Conservation (phyloP, 2,329 filamentous ascomycete genomes). For the Fusarium chlamydosporum region DNA sequence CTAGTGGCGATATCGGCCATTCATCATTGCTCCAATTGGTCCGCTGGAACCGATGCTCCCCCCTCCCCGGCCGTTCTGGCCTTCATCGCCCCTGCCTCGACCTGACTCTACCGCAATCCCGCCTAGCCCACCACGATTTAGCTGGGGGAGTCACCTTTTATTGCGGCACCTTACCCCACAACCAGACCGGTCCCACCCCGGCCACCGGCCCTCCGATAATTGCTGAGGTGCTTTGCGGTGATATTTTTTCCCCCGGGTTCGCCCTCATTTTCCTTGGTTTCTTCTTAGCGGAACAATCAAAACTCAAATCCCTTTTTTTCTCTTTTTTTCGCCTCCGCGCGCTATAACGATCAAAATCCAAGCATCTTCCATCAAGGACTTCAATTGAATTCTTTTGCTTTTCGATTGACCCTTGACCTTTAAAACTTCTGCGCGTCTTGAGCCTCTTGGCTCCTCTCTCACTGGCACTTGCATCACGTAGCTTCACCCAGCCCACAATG, state of each 20-base stretch:
- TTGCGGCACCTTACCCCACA: slow-evolving; percentile 41
- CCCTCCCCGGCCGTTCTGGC: slow-evolving; percentile 27
- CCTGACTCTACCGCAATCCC: slow-evolving; percentile 14
- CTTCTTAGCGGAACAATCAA: slow-evolving; percentile 21
- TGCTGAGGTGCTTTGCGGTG: slow-evolving; percentile 10
- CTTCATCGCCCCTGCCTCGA: slow-evolving; percentile 29
- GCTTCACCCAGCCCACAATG: slow-evolving; percentile 31
- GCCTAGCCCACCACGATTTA: slow-evolving; percentile 9
- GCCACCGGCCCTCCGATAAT: slow-evolving; percentile 42
- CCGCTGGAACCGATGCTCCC: slow-evolving; percentile 11
- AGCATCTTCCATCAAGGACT: neutral
- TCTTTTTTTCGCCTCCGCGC: slow-evolving; percentile 29
- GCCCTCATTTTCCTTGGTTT: slow-evolving; percentile 26
- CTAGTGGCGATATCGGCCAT: slow-evolving; percentile 50
- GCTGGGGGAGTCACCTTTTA: slow-evolving; percentile 35
- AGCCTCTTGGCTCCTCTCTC: slow-evolving; percentile 30
- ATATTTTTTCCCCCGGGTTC: slow-evolving; percentile 37
- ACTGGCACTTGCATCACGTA: slow-evolving; percentile 3
- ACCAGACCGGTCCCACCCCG: slow-evolving; percentile 40
- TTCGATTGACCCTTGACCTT: slow-evolving; percentile 21
- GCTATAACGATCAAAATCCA: slow-evolving; percentile 23
- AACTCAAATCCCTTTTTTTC: slow-evolving; percentile 22
- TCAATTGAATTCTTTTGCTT: slow-evolving; percentile 38
- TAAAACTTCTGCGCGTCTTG: slow-evolving; percentile 17
- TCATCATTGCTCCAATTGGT: slow-evolving; percentile 33